phyloP scores from a whole-genome alignment of 306 rosid genomes.

The Rosa multiflora region DNA sequence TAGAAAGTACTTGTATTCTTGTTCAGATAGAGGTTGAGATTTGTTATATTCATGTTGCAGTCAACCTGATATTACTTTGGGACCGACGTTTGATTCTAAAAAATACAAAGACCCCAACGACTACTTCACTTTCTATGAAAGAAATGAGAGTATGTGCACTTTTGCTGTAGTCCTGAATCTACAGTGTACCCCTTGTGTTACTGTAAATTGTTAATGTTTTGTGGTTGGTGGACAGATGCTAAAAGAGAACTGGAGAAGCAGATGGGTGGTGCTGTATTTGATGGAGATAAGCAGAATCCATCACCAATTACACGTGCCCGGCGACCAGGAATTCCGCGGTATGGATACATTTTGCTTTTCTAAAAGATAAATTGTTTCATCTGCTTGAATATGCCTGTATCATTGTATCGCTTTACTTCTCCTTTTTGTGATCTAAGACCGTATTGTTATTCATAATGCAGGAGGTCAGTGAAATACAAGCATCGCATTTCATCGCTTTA shows the following conservation, averaged over 20 bases:
- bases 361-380: conserved; percentile 6
- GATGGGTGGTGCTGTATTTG: conserved; percentile 39
- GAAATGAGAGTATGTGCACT: conserved; percentile 55
- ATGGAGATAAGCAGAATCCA: conserved; percentile 37
- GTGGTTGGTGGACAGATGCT: conserved; percentile 58
- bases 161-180: conserved; percentile 12
- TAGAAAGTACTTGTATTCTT: not conserved
- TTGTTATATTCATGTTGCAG: conserved; percentile 35
- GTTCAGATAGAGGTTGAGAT: not conserved
- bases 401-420: not conserved
- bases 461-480: conserved; percentile 57
- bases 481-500: conserved; percentile 47
- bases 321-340: conserved; percentile 69
- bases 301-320: conserved; percentile 47
- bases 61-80: conserved; percentile 48
- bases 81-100: conserved; percentile 47
- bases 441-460: conserved; percentile 32
- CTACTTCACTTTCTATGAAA: conserved; percentile 63
- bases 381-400: conserved; percentile 13
- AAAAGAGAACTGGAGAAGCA: conserved; percentile 70
- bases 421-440: conserved; percentile 27
- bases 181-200: not conserved
- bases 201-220: conserved; percentile 14
- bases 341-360: conserved; percentile 18
- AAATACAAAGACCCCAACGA: conserved; percentile 59